Evolutionary conservation across 331 rosid species (phyloP).

Genomic region (Prunus yedoensis): DNA sequence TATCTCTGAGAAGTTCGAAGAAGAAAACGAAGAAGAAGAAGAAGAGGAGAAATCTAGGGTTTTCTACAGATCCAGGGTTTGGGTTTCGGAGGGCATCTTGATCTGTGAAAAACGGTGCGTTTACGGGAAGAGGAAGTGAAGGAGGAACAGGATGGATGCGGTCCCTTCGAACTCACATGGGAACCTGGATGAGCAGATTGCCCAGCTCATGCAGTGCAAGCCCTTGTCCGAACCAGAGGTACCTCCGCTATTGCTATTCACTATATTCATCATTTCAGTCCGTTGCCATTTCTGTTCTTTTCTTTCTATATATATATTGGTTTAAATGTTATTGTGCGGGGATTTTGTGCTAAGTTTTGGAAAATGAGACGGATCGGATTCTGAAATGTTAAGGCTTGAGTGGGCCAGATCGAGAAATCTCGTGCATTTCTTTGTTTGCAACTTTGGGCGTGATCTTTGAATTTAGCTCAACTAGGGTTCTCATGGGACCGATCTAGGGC

Average conservation of each 20-base stretch:
- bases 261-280: too few relatives aligned
- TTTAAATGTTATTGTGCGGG: background rate
- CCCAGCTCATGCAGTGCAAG: constrained; percentile 99
- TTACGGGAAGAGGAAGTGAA: constrained; percentile 14
- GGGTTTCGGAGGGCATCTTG: constrained; percentile 45
- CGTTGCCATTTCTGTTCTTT: background rate
- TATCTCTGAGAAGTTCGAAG: constrained; percentile 3
- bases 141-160: constrained; percentile 59
- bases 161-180: constrained; percentile 80
- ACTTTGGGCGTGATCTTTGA: constrained; percentile 21
- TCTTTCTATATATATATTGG: background rate
- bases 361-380: constrained; percentile 36
- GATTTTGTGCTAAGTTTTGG: background rate
- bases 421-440: background rate
- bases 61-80: constrained; percentile 13
- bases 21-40: constrained; percentile 3
- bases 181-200: constrained; percentile 86
- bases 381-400: constrained; percentile 11
- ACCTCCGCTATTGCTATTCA: background rate
- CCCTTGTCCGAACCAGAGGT: constrained; percentile 98
- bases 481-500: constrained; percentile 26
- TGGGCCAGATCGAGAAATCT: background rate
- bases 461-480: constrained; percentile 26
- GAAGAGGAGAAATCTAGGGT: constrained; percentile 28
- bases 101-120: constrained; percentile 25